Evolutionary conservation across 371 early-diverging fungal species (phyloP), one percentile per base, ranked within the genome.

Genomic region (Mortierella sp.): DNA sequence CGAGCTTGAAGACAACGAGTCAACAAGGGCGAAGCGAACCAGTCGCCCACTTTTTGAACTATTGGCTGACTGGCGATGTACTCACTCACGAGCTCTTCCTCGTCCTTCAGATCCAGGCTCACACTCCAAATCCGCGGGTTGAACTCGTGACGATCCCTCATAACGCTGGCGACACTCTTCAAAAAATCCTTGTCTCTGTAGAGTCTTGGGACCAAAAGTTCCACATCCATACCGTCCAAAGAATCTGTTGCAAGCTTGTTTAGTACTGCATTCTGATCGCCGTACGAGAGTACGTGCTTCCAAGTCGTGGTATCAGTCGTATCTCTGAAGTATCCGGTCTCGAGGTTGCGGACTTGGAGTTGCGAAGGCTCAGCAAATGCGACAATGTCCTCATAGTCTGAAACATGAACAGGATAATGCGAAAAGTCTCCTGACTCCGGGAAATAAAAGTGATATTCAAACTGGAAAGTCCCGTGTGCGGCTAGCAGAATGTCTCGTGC

Each of bases 361-460:
- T 58, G 42, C 1, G 65, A 32, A 0, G 78, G 78, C 21, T 32
- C 23, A 1, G 63, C 68, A 37, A 50, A 64, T 12, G 79, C 76
- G 14, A 72, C 39, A 43, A 80, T 65, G 7, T 47, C 54, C 59
- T 79, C 57, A 50, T 79, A 54, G 63, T 81, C 48, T 15, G 70
- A 65, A 52, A 79, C 49, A 15, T 85, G 82, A 1, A 83, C 76
- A n/a, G 89, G 80, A 11, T 80, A 75, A 43, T 84, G 80, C 1
- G 62, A 52, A 42, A 69, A 87, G 4, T 79, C 60, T 1, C 89
- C 89, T 21, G 60, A 64, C 21, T 56, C 50, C 8, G 87, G 87
- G 66, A 88, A 88, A 47, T 88, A 88, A 46, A 88, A 88, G 27
- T 27, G 32, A 43, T 76, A 76, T 31, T 70, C 70, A 34, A 65